Conservation (phyloP, 495 filamentous ascomycete genomes). For the Penicillium pancosmium region DNA sequence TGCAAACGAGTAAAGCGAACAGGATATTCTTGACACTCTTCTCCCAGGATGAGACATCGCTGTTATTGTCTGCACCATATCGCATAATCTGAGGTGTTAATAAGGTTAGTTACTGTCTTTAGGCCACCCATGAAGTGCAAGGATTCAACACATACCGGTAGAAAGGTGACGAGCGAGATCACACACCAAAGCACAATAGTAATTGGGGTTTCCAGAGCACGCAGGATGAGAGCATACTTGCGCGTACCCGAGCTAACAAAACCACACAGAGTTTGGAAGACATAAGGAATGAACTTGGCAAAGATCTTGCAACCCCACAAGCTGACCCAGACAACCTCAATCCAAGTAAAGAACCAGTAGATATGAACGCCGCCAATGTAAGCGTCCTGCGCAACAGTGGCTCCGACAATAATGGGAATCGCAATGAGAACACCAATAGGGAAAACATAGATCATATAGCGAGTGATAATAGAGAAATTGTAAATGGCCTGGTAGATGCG, state of each 20-base stretch:
- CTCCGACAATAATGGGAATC: conserved; percentile 78
- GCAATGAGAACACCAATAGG: conserved; percentile 77
- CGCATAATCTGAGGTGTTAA: conserved; percentile 53
- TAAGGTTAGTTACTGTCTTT: conserved; percentile 1
- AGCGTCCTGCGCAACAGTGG: conserved; percentile 52
- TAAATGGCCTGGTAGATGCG: conserved; percentile 81
- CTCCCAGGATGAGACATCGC: conserved; percentile 52
- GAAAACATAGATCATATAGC: conserved; percentile 86
- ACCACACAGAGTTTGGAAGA: conserved; percentile 87
- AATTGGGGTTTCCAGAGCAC: conserved; percentile 78
- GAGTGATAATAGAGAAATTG: conserved; percentile 80
- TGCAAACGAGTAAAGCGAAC: conserved; percentile 73
- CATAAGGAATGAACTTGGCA: conserved; percentile 71
- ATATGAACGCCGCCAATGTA: conserved; percentile 67
- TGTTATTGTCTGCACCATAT: conserved; percentile 47
- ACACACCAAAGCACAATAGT: conserved; percentile 88
- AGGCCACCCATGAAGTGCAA: neutral
- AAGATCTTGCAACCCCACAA: conserved; percentile 87
- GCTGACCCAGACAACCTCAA: conserved; percentile 86
- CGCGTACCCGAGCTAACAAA: conserved; percentile 88
- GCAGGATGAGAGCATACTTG: conserved; percentile 86
- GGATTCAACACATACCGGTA: conserved; percentile 49
- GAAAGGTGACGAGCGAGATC: conserved; percentile 77
- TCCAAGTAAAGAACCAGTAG: conserved; percentile 84
- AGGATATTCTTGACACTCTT: conserved; percentile 71